Base-by-base conservation (phyloP, 139 green algal genomes). In the Chlorella sorokiniana region DNA sequence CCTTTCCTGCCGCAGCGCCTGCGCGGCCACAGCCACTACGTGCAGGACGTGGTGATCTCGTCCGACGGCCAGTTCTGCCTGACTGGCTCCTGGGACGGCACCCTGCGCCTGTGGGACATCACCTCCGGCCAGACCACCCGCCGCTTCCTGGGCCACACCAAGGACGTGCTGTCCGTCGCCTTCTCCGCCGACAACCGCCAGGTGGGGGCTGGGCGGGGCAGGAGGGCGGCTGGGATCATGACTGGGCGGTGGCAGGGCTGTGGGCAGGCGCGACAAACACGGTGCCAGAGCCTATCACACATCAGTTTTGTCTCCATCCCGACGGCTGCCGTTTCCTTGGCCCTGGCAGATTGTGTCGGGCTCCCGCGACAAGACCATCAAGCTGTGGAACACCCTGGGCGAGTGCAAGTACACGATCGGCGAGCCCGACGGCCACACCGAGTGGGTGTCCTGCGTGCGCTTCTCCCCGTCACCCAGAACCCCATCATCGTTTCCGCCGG, bases 391-490 rank as follows among this genome's bases (percentile, higher is more conserved):
- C 94, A 99, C 96, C 38, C 89, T 99, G 69, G 78, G 97, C 70
- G 97, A 99, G 94, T 99, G 97, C 95, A 99, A 99, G 92, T 99
- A 98, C 95, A 98, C 94, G 70, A 98, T 99, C 70, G 93, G 85
- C 65, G 87, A 99, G 83, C 92, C 91, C 42, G 95, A 98, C 69
- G 96, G 96, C 69, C 96, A 99, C 94, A 96, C 91, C 35, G 95
- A 96, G 86, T 99, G 96, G 96, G 96, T 99, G 51, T 96, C 90
- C 22, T 99, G 96, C 89, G 97, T 99, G 84, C 92, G 97, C 83
- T 99, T 99, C 96, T 99, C 95, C 63, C 97, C 69, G 95, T 97
- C 62, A 94, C 91, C 83, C 72, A 87, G 75, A 97, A 97, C 89
- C 97, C 97, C 80, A 96, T 99, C 89, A 98, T 99, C 81, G 97